phyloP scores from a whole-genome alignment of 2,329 filamentous ascomycete species.

The Fusarium penzigii region DNA sequence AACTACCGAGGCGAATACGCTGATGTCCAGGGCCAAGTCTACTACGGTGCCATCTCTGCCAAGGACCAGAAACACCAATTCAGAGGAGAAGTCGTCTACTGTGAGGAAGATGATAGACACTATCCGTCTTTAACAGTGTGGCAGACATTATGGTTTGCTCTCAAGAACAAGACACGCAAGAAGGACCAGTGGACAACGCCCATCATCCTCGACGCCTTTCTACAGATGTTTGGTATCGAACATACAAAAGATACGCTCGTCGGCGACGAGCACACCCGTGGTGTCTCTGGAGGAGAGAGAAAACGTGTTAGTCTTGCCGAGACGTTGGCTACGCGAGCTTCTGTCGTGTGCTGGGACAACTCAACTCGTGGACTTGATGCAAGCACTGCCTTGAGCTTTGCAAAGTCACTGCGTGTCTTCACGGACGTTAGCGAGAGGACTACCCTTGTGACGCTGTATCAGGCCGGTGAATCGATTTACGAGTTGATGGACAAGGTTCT shows the following conservation, averaged over 20 bases:
- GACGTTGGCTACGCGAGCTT: slow-evolving; percentile 71
- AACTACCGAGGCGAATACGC: slow-evolving; percentile 69
- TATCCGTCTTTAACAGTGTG: slow-evolving; percentile 74
- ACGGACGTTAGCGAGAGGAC: slow-evolving; percentile 71
- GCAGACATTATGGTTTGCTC: slow-evolving; percentile 74
- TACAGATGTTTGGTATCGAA: slow-evolving; percentile 77
- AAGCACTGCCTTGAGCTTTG: slow-evolving; percentile 77
- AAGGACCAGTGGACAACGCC: slow-evolving; percentile 63
- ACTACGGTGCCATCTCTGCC: slow-evolving; percentile 71
- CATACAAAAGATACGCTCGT: slow-evolving; percentile 76
- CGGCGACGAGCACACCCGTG: slow-evolving; percentile 70
- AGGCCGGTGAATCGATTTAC: slow-evolving; percentile 46
- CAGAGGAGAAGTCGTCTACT: slow-evolving; percentile 77
- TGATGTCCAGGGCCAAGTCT: slow-evolving; percentile 67
- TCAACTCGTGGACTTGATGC: slow-evolving; percentile 78
- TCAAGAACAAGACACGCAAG: slow-evolving; percentile 75
- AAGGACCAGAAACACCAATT: slow-evolving; percentile 68
- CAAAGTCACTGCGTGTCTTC: slow-evolving; percentile 69
- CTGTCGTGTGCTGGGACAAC: slow-evolving; percentile 79
- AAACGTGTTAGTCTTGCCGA: slow-evolving; percentile 82
- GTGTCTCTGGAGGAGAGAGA: slow-evolving; percentile 77
- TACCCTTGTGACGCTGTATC: slow-evolving; percentile 45
- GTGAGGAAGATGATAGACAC: slow-evolving; percentile 75
- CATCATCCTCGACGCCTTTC: slow-evolving; percentile 67
- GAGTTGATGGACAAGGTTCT: slow-evolving; percentile 74